Base-by-base conservation (phyloP, 1,139 yeast species). In the Taphrina deformans region DNA sequence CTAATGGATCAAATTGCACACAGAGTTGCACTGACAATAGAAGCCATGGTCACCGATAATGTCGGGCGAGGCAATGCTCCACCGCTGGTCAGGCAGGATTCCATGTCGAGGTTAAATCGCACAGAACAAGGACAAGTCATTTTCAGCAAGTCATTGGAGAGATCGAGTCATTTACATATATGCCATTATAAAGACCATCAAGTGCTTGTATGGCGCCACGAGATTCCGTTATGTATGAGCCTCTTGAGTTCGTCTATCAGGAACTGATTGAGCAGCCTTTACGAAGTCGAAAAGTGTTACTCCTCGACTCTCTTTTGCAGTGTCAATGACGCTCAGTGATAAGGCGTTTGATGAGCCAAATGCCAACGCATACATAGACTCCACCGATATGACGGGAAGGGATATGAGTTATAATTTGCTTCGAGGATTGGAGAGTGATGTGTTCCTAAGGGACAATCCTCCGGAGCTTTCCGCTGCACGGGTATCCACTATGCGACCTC, bases 381-480 rank as follows among this genome's bases (percentile, higher is more conserved):
- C 35, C 3, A 12, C 21, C 16, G 46, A 53, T 1, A 14, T 38
- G n/a, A 23, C 10, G 10, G 18, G 21, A 9, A 35, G 58, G 12
- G 58, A 35, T 18, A 40, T 7, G 35, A 53, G 23, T 23, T 53
- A 35, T 35, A 53, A 53, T 31, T 33, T 53, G 2, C 46, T 53
- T 9, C 16, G 48, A 38, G 58, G 44, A 7, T 33, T 53, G 27
- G 58, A 53, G 16, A n/a, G 21, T 4, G 58, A 53, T 40, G 29
- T 35, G 7, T 38, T 53, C 35, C 46, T 53, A 7, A 21, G 46
- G 14, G n/a, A 21, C 24, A 23, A 24, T 16, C 58, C 58, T 23
- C 58, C 58, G 12, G 26, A 35, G n/a, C 35, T 53, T 12, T 27
- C 58, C 14, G 58, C 58, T 14, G 58, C 58, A 16, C 18, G 58